Base-by-base conservation (phyloP, 2,329 filamentous ascomycete genomes). In the Sporothrix inflata region DNA sequence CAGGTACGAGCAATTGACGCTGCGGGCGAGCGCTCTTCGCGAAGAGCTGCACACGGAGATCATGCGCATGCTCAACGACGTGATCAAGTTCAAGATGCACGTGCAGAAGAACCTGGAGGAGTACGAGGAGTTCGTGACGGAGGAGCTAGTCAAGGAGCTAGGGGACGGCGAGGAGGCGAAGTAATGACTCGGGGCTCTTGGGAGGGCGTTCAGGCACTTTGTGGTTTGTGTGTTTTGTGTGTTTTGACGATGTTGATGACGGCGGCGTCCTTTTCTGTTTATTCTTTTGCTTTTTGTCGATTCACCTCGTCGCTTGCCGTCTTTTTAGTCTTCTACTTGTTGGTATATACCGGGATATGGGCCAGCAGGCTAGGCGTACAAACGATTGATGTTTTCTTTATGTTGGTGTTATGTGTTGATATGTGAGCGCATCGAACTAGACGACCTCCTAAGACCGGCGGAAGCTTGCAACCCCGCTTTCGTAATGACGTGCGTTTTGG, bases 11-110 rank as follows among this genome's bases (percentile, higher is more conserved):
- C 94, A 98, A 79, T 84, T 98, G 65, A 94, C 92, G n/a, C 88
- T 97, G 71, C 89, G 90, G 42, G 93, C 93, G 65, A 93, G 93
- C 75, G 85, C 93, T 0, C 86, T 98, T 30, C 90, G 96, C n/a
- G 96, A 99, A 81, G 94, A 98, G 80, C 86, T 99, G n/a, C 96
- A 99, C 81, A 97, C 94, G 0, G 94, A 98, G 80, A 93, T 98
- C 77, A 96, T 98, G 83, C 91, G 91, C 77, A 97, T 98, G 89
- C 84, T 99, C 73, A 97, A 98, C 83, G 94, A 98, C 79, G 92
- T 98, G 74, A 97, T 98, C 84, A 94, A 97, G 79, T 98, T 99
- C 88, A 99, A 99, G 84, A 93, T 99, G 75, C 94, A 98, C 79
- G 87, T 99, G 69, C 96, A 99, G 81, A 94, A 94, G 83, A 91